phyloP scores from a whole-genome alignment of 2,329 filamentous ascomycete species.

The Cordyceps militaris region DNA sequence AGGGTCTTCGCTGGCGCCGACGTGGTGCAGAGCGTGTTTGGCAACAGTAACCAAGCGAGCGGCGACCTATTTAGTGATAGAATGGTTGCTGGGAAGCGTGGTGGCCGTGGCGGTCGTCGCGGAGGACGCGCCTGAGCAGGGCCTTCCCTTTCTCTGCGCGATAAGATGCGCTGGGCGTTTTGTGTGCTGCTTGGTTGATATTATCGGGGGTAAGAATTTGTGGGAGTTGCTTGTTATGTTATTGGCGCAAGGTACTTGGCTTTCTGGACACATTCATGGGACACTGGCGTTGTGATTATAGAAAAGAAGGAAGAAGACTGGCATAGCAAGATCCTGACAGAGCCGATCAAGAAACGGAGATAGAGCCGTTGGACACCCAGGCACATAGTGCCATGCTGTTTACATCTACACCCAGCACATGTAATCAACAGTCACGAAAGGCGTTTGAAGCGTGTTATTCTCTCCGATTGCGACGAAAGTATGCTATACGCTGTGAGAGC shows the following conservation, averaged over 20 bases:
- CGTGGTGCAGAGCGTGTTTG: constrained; percentile 33
- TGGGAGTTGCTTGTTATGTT: not conserved
- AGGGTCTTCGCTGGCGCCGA: constrained; percentile 44
- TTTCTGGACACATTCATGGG: not conserved
- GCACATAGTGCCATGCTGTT: not conserved
- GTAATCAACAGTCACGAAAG: not conserved
- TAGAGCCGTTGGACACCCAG: not conserved
- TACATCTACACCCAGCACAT: too few species aligned
- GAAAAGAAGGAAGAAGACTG: not conserved
- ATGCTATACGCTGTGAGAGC: constrained; percentile 21
- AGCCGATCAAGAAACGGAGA: not conserved
- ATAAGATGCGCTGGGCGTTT: not conserved
- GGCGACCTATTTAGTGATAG: constrained; percentile 45
- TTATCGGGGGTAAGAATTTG: not conserved
- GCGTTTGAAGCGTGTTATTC: constrained; percentile 16
- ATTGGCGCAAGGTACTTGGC: not conserved
- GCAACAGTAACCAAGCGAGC: not conserved
- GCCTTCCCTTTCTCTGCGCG: not conserved
- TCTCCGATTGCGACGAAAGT: constrained; percentile 17
- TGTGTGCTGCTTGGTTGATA: not conserved
- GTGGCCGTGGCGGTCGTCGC: constrained; percentile 18
- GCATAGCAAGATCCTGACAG: not conserved
- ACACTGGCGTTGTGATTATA: constrained; percentile 3
- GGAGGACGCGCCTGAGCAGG: constrained; percentile 2
- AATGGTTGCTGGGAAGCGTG: constrained; percentile 19